Base-by-base conservation (phyloP, 345 rosid species). In the Boechera divaricarpa region DNA sequence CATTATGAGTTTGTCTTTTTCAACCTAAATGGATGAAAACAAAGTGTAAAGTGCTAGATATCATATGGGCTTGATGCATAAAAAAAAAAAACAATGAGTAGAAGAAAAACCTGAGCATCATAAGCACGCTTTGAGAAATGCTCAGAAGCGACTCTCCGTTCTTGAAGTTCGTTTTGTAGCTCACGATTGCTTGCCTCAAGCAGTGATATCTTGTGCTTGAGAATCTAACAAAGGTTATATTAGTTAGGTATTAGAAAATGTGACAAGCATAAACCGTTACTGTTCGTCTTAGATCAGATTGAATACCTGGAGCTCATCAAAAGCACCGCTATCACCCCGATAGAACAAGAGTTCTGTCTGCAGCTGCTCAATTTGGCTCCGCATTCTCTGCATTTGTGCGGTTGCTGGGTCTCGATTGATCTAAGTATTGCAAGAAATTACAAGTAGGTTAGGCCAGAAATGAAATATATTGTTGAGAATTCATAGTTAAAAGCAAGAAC, bases 331-430 rank as follows among this genome's bases (percentile, higher is more conserved):
- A 79, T 91, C 97, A 70, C 96, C 93, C 7, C 92, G 88, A 79
- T 87, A 91, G 74, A 91, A 86, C 63, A 90, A n/a, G 77, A 95
- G 85, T 71, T 95, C 99, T 54, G 96, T 68, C 61, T 92, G 96
- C 86, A 95, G 82, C 56, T 91, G 98, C 82, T 95, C 99, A 82
- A 95, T 90, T 88, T 95, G 96, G 61, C 91, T 89, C 55, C 89
- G 87, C 98, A 95, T 89, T 77, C 87, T 78, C 84, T 90, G 99
- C 86, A 90, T 70, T 52, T 91, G 94, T 77, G 86, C 85, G 7
- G 96, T 80, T 88, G 83, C 60, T 69, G 98, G 99, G 69, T 95
- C 99, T 56, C 98, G 93, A 72, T 95, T 95, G 77, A 95, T 83
- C 99, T 93, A 21, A 35, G 29, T 31, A 57, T 45, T n/a, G 35